Conservation (phyloP, 257 asterid genomes). For the Capsicum baccatum region DNA sequence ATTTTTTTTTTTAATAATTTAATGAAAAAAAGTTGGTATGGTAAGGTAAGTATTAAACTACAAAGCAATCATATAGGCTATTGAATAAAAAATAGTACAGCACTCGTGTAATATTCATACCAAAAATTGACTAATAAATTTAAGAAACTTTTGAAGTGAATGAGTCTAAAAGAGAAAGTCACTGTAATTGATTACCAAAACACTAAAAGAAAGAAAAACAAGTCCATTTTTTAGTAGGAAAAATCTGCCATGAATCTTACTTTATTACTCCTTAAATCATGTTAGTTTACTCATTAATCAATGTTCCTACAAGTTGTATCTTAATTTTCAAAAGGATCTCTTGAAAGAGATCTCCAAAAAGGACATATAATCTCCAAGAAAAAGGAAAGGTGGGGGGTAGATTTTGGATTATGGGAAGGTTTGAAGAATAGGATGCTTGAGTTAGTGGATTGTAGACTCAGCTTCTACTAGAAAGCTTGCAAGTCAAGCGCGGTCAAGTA, state of each 20-base stretch:
- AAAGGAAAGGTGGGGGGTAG: constrained; percentile 18
- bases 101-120: constrained; percentile 43
- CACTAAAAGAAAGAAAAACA: constrained; percentile 12
- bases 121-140: constrained; percentile 33
- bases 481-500: constrained; percentile 15
- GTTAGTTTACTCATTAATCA: constrained; percentile 40
- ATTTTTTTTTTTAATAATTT: background rate
- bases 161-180: constrained; percentile 33
- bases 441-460: constrained; percentile 55
- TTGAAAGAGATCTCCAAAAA: constrained; percentile 35
- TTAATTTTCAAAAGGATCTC: constrained; percentile 35
- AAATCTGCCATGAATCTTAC: constrained; percentile 50
- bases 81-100: constrained; percentile 19
- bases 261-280: constrained; percentile 29
- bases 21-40: background rate
- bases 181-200: constrained; percentile 15
- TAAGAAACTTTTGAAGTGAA: constrained; percentile 13
- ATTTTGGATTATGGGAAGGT: constrained; percentile 15
- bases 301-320: constrained; percentile 37
- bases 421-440: constrained; percentile 42
- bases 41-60: background rate
- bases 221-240: constrained; percentile 18
- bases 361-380: constrained; percentile 26
- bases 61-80: constrained; percentile 12
- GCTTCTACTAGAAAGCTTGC: constrained; percentile 44